Evolutionary conservation across 495 filamentous ascomycete genomes (phyloP), one percentile per base, ranked within the genome.

Genomic region (Lepidopterella palustris): DNA sequence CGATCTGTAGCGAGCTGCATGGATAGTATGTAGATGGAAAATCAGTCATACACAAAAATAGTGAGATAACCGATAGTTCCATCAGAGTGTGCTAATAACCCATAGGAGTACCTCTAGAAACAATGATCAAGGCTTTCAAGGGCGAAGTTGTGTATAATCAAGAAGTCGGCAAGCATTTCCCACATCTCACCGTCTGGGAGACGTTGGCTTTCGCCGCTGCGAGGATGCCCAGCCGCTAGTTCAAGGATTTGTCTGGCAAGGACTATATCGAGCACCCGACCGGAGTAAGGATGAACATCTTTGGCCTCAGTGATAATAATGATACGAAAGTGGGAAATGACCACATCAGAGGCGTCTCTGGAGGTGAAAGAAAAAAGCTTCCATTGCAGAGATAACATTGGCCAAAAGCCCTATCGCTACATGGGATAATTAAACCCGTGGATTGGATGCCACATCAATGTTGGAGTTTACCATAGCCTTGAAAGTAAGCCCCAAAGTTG

Each of bases 281-380:
- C 3, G 20, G 70, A 15, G 64, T 72, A n/a, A 58, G 66, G 23
- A 72, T 72, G 70, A 69, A 69, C 11, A 70, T 65, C 0, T 72
- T 69, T 40, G 70, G 70, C 28, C 69, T 72, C 52, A 18, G 63
- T 29, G 68, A 72, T 49, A 72, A 68, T 26, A 57, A 66, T 18
- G 67, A 72, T 47, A 72, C 70, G 1, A 53, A 58, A 5, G 69
- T 72, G 13, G 70, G 70, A n/a, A 71, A 72, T 50, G 68, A 72
- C 32, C 70, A 64, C 58, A 57, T 72, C 4, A 60, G 70, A 4
- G 68, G 70, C 25, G 70, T 71, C 21, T 45, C 21, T 28, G 70
- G 68, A n/a, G 70, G 70, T 4, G 70, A 72, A 56, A 40, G 69
- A 21, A 72, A 59, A 61, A 69, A 47, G 69, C 71, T 13, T 52